These are phyloP conservation scores for Stephania japonica DNA, from an alignment of 164 flowering plant species.

Conservation along the genomic window DNA sequence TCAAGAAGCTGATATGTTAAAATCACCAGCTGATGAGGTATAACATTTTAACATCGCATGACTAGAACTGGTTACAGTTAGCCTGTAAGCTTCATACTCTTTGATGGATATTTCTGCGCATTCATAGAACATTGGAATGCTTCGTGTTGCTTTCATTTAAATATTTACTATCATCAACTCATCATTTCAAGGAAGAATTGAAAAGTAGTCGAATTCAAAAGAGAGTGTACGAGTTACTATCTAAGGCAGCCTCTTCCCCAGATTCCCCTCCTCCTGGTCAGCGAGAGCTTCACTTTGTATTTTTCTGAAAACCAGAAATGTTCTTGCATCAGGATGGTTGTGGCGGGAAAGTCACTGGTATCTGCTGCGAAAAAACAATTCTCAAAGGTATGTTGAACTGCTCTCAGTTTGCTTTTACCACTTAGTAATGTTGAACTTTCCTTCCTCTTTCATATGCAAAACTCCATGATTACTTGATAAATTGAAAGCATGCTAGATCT, in stretches of 20 bases:
- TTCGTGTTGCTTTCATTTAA: not conserved
- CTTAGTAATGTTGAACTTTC: too few species aligned
- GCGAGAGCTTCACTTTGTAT: conserved; percentile 81
- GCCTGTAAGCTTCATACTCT: not conserved
- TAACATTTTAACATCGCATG: not conserved
- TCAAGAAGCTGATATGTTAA: conserved; percentile 58
- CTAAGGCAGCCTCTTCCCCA: conserved; percentile 58
- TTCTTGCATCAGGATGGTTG: conserved; percentile 52
- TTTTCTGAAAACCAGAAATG: conserved; percentile 67
- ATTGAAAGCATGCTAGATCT: too few species aligned
- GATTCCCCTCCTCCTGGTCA: conserved; percentile 40
- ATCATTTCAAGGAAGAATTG: conserved; percentile 70
- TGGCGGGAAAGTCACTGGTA: conserved; percentile 46
- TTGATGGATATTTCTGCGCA: not conserved
- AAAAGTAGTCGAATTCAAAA: conserved; percentile 66
- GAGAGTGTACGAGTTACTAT: conserved; percentile 78
- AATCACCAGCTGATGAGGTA: conserved; percentile 78
- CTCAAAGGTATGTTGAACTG: conserved; percentile 48
- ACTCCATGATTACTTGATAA: too few species aligned
- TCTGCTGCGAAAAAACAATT: conserved; percentile 70
- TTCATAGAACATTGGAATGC: not conserved
- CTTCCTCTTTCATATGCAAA: too few species aligned
- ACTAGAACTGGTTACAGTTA: not conserved
- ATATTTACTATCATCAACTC: conserved; percentile 2
- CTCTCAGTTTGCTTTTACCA: too few species aligned